Conservation (phyloP, 1,139 yeast genomes). For the Candida sanyaensis region DNA sequence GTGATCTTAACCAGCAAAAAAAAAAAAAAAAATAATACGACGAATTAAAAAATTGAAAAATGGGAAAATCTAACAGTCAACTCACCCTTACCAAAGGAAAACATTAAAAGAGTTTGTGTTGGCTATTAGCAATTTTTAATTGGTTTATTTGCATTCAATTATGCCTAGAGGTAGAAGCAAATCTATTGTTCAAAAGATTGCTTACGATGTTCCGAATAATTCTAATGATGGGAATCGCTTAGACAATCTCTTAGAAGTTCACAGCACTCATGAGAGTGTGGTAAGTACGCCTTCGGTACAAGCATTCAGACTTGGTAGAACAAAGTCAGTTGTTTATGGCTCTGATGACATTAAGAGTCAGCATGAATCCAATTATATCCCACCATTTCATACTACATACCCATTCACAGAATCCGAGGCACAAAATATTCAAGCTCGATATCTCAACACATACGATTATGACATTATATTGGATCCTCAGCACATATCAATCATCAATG, state of each 20-base stretch:
- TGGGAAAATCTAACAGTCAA: neutral
- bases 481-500: constrained; percentile 34
- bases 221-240: constrained; percentile 21
- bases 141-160: neutral
- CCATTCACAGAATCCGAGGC: constrained; percentile 44
- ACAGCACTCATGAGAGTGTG: neutral
- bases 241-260: constrained; percentile 4
- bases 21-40: neutral
- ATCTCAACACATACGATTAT: constrained; percentile 37
- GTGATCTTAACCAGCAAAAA: neutral
- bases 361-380: neutral
- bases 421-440: constrained; percentile 30
- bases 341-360: neutral
- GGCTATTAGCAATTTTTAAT: neutral
- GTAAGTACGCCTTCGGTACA: neutral
- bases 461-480: constrained; percentile 35
- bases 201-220: constrained; percentile 35
- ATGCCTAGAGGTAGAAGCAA: constrained; percentile 48
- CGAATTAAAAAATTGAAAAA: neutral
- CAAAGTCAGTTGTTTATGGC: constrained; percentile 16
- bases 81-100: neutral
- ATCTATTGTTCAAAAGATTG: constrained; percentile 51
- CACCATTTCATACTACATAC: constrained; percentile 13
- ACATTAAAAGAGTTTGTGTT: neutral
- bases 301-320: constrained; percentile 16